A percentile compares a stretch with the other conserved stretches of the same genome.
These are phyloP conservation scores for Uronychia binucleata DNA, from an alignment of 73 alveolate species.

Conservation along the genomic window DNA sequence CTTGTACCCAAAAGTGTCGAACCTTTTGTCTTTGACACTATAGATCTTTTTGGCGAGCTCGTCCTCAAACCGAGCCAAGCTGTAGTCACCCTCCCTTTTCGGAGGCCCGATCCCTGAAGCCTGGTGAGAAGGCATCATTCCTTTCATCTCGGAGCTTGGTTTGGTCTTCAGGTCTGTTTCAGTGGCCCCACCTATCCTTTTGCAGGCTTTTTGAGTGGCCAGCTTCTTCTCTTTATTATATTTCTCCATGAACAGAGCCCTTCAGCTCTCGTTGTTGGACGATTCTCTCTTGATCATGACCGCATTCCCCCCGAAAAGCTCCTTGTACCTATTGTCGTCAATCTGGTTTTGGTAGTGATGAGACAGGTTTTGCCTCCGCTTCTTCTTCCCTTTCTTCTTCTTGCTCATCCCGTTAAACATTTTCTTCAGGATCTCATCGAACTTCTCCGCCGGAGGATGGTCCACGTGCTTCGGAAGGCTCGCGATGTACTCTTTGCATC, in stretches of 20 bases:
- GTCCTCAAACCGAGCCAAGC: neutral
- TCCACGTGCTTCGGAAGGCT: conserved; percentile 45
- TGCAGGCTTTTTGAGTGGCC: neutral
- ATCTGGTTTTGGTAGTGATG: neutral
- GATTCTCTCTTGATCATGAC: neutral
- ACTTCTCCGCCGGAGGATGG: conserved; percentile 55
- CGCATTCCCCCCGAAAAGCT: neutral
- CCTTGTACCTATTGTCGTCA: neutral
- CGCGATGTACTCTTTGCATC: conserved; percentile 45
- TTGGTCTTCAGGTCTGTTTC: no score
- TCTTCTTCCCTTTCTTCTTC: neutral
- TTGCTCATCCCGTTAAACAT: neutral
- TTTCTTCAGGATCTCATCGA: neutral
- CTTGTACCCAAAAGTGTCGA: neutral
- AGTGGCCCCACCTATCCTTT: no score
- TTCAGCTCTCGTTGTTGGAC: neutral
- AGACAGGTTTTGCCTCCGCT: neutral
- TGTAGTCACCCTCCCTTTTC: neutral
- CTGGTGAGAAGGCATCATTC: no score
- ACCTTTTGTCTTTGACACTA: neutral
- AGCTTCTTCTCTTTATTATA: neutral
- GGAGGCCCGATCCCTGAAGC: neutral
- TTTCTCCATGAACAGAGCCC: neutral
- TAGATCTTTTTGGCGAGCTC: neutral
- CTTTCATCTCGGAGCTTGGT: no score